Conservation (phyloP, 352 stramenopile genomes). For the Globisporangium nagaii region DNA sequence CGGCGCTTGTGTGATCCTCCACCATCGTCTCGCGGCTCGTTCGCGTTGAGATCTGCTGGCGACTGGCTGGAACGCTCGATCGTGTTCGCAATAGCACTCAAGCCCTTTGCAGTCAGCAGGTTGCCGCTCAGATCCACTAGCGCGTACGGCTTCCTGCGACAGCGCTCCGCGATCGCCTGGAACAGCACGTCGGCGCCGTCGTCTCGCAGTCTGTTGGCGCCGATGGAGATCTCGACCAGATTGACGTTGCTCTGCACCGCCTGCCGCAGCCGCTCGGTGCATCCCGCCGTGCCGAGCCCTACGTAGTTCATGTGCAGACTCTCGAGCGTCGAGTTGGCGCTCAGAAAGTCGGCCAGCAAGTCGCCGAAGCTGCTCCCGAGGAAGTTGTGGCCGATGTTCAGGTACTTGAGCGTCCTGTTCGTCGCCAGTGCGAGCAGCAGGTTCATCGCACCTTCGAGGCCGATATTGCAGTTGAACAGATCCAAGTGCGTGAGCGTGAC, state of each 20-base stretch:
- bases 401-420: conserved; percentile 45
- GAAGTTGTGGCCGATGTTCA: conserved; percentile 77
- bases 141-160: conserved; percentile 27
- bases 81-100: conserved; percentile 33
- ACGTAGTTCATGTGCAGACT: conserved; percentile 59
- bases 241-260: conserved; percentile 46
- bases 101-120: conserved; percentile 46
- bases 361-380: conserved; percentile 59
- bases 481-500: conserved; percentile 51
- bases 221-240: conserved; percentile 49
- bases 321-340: conserved; percentile 43
- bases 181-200: conserved; percentile 42
- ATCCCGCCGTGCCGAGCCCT: conserved; percentile 44
- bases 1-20: conserved; percentile 3
- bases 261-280: conserved; percentile 34
- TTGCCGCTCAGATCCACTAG: conserved; percentile 72
- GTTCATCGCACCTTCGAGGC: conserved; percentile 51
- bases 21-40: neutral
- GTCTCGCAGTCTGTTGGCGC: conserved; percentile 66
- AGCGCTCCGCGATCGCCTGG: conserved; percentile 40
- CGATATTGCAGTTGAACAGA: conserved; percentile 60
- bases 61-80: too few relatives aligned
- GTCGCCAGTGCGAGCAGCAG: conserved; percentile 47
- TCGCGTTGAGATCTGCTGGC: neutral
- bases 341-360: conserved; percentile 57